These are phyloP conservation scores for Letharia columbiana DNA, from an alignment of 495 filamentous ascomycete species.

Conservation along the genomic window DNA sequence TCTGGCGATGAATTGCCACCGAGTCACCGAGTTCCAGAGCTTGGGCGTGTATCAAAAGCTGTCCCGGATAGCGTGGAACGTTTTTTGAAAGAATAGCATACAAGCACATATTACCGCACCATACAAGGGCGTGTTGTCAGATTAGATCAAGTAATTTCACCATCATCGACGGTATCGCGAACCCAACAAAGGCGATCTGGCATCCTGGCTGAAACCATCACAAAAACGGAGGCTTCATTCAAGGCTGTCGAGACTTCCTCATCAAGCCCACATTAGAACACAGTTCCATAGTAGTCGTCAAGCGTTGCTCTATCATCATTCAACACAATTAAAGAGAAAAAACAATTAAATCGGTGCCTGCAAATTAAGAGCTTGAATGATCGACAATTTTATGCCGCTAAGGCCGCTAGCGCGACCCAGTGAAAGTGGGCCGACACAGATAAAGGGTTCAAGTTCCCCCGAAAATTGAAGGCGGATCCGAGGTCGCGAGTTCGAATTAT, in stretches of 20 bases:
- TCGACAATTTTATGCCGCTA: conserved; percentile 12
- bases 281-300: conserved; percentile 24
- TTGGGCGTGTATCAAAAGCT: neutral
- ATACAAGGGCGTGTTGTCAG: conserved; percentile 30
- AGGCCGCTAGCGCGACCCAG: conserved; percentile 10
- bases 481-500: neutral
- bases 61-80: neutral
- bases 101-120: neutral
- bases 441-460: conserved; percentile 24
- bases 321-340: conserved; percentile 6
- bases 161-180: conserved; percentile 33
- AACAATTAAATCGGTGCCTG: neutral
- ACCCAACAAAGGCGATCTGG: conserved; percentile 5
- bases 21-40: neutral
- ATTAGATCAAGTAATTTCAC: conserved; percentile 53
- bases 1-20: conserved; percentile 1
- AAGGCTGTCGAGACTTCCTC: conserved; percentile 4
- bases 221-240: conserved; percentile 28
- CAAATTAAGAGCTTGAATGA: neutral
- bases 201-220: conserved; percentile 36
- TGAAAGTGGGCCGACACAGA: conserved; percentile 8
- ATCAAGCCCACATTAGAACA: neutral
- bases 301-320: conserved; percentile 40
- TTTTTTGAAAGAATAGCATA: neutral
- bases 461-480: conserved; percentile 12